A percentile compares a stretch with the other conserved stretches of the same genome.
Conservation (phyloP, 2,329 filamentous ascomycete genomes). For the Xylariaceae sp. region DNA sequence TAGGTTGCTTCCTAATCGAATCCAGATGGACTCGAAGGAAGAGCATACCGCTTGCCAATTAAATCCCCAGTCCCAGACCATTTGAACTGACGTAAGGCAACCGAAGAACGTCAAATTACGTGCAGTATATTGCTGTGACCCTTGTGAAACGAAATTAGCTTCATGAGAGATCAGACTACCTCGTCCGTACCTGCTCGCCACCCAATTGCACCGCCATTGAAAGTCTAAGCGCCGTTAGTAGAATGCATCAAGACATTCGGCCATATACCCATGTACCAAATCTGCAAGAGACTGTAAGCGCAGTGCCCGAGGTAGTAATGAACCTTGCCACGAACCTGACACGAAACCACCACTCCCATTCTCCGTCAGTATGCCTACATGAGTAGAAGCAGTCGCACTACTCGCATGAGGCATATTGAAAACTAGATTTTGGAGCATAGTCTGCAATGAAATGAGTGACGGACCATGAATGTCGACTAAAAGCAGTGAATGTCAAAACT, state of each 20-base stretch:
- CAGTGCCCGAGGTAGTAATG: neutral
- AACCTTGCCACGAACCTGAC: slow-evolving; percentile 38
- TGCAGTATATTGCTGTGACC: slow-evolving; percentile 65
- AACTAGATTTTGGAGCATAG: slow-evolving; percentile 56
- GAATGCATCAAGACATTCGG: neutral
- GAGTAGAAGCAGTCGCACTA: slow-evolving; percentile 41
- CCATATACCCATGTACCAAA: no score
- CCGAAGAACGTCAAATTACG: slow-evolving; percentile 53
- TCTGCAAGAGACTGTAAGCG: no score
- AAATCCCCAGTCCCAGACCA: slow-evolving; percentile 60
- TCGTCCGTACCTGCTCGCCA: slow-evolving; percentile 26
- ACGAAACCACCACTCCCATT: slow-evolving; percentile 59
- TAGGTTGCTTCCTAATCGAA: neutral
- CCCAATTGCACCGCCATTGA: slow-evolving; percentile 60
- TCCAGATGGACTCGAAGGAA: neutral
- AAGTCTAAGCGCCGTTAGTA: slow-evolving; percentile 33
- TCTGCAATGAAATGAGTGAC: slow-evolving; percentile 19
- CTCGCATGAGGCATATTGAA: slow-evolving; percentile 49
- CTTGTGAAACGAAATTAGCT: slow-evolving; percentile 40
- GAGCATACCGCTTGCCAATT: slow-evolving; percentile 24
- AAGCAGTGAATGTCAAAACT: neutral
- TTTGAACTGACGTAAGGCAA: slow-evolving; percentile 51
- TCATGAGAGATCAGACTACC: neutral
- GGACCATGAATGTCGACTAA: neutral
- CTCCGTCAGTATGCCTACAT: slow-evolving; percentile 62